Conservation (phyloP, 352 stramenopile species). For the Globisporangium solare region DNA sequence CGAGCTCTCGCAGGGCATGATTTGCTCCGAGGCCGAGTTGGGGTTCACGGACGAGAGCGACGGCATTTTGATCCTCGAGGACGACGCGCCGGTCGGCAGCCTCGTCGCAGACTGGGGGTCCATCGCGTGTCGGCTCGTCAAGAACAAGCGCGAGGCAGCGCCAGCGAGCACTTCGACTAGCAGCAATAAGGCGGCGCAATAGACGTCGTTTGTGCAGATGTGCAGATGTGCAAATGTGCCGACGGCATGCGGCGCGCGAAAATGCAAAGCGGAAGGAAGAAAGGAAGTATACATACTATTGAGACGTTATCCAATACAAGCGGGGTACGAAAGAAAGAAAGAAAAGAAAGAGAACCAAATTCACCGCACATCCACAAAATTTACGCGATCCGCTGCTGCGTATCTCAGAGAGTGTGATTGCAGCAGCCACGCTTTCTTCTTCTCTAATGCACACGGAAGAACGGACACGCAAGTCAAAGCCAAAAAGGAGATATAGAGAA, state of each 20-base stretch:
- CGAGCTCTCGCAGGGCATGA: slow-evolving; percentile 77
- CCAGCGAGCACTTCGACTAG: not conserved
- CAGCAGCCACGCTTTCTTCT: slow-evolving; percentile 3
- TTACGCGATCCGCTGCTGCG: not conserved
- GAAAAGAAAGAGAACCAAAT: not conserved
- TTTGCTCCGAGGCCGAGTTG: slow-evolving; percentile 76
- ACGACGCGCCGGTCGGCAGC: slow-evolving; percentile 45
- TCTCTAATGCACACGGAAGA: not conserved
- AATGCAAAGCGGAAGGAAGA: not conserved
- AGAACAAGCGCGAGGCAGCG: not conserved
- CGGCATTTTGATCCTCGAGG: slow-evolving; percentile 62
- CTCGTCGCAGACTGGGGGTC: slow-evolving; percentile 39
- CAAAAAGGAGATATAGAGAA: no score
- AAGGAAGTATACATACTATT: slow-evolving; percentile 5
- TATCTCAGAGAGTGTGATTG: not conserved
- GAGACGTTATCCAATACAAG: slow-evolving; percentile 5
- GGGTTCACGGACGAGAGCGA: slow-evolving; percentile 55
- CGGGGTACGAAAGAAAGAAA: not conserved
- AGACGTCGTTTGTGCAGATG: no score
- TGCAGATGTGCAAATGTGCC: not conserved
- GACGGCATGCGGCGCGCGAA: not conserved
- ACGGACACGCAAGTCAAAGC: not conserved
- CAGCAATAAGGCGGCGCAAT: not conserved
- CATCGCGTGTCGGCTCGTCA: slow-evolving; percentile 29
- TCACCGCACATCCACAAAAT: slow-evolving; percentile 1